Evolutionary conservation across 305 asterid species (phyloP), one percentile per base, ranked within the genome.

Genomic region (Striga hermonthica): DNA sequence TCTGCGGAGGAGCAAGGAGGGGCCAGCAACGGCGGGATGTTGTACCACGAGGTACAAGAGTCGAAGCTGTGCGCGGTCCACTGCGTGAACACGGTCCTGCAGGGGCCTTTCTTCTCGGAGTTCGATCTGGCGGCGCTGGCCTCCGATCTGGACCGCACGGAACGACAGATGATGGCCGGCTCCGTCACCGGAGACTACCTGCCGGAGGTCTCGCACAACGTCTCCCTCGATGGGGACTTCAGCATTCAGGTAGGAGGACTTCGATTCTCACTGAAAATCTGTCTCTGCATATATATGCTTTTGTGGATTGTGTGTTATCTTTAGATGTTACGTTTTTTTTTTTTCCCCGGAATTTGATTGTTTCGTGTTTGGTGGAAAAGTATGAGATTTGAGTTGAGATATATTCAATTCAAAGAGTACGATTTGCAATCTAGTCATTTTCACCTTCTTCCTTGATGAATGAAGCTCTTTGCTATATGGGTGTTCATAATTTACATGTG

Each of bases 121-220:
- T 82, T 93, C 80, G 99, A 93, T 86, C 90, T 93, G 79, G 99
- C 95, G 14, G 97, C 99, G 0, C 56, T 93, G 48, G 99, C 99
- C n/a, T 90, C 99, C 66, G 99, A 90, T 90, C 95, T 93, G 13
- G 97, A 93, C 64, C 76, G 66, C 9, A 80, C 84, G 72, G 99
- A 93, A 74, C 83, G 95, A 3, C 99, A 90, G 87, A 85, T 93
- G 95, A 90, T 86, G 94, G 56, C 68, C 12, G 87, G 84, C 31
- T 74, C 85, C 22, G 81, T 79, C 57, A 79, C 83, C 66, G 94
- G 87, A 47, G 91, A 88, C 68, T 88, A 76, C 40, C 72, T 81
- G 7, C 82, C 91, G 0, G 87, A 81, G 48, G 69, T 74, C 57
- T 88, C 96, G 15, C 96, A 86, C 44, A 88, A 88, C 68, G 95